Evolutionary conservation across 2,329 filamentous ascomycete species (phyloP), one percentile per base, ranked within the genome.

Genomic region (Rhytidhysteron rufulum): DNA sequence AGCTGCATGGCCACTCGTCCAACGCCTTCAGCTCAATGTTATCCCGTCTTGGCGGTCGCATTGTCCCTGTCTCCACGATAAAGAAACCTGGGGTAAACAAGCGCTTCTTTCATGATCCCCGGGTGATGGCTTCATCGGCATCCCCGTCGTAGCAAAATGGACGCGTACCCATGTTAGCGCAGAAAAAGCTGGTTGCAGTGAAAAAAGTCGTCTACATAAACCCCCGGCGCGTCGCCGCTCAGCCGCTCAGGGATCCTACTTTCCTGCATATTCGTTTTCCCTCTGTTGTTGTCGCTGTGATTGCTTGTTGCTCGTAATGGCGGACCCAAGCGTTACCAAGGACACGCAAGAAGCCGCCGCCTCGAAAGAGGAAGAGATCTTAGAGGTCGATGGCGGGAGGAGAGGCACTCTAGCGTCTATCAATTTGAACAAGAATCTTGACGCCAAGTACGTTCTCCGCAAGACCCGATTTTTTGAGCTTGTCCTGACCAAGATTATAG

Each of bases 401-500:
- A 46, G 48, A 18, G 45, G 37, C 19, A 49, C 42, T 19, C 38
- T 49, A 25, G 39, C 47, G 19, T 48, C 44, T 10, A 33, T 51
- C 31, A 41, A 45, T 31, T 21, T 51, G 8, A 43, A 45, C 16
- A 49, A 44, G 25, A 51, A 51, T 20, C 24, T 45, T 1, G 44
- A 51, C 25, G 48, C 48, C 16, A 51, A 51, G 48, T 51, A 40
- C 18, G 44, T 25, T 29, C 19, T 29, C 29, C 31, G 15, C 6
- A 15, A 13, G 13, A 15, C 20, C 25, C 20, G 31, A 18, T 25
- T 27, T 6, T 16, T 7, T 16, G 16, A 7, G 24, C 8, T 27
- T 8, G 24, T n/a, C n/a, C 24, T 27, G 24, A 27, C 13, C 8
- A 7, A 27, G 24, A 13, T 27, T 27, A 8, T 39, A 75, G 73